Evolutionary conservation across 768 basidiomycete genomes (phyloP), one percentile per base, ranked within the genome.

Genomic region (Lyophyllum atratum): DNA sequence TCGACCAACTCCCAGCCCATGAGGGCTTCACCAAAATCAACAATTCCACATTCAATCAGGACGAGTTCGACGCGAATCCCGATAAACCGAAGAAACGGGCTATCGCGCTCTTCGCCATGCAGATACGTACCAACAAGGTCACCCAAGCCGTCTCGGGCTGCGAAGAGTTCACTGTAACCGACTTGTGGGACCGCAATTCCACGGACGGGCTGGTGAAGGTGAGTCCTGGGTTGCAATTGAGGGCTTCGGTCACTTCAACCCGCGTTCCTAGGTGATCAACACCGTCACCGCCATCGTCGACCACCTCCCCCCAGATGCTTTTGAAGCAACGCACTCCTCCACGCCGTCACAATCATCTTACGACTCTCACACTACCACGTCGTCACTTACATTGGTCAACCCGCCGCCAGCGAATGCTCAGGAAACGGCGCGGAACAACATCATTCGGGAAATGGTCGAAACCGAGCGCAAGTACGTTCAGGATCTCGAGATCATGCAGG

Each of bases 121-220:
- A 90, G 67, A 84, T 96, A 65, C 86, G 83, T 52, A 81, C 83
- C 46, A 78, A 89, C 56, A 78, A 81, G 66, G 80, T 83, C 61
- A 76, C 75, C 21, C 79, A 84, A 61, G 76, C 79, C 64, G 84
- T 92, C 71, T 80, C 81, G 12, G 82, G 84, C 54, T 88, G 88
- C 64, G 89, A 92, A 67, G 83, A 85, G 45, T 98, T 98, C 73
- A 93, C 92, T 0, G 87, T 98, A 15, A 90, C 90, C 29, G 96
- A 98, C 71, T 77, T 98, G 48, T 92, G 89, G 85, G 86, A 91
- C 67, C 84, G 91, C 45, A 90, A 92, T 64, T 93, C 94, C 34
- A 97, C 92, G 5, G 94, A 95, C 64, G 94, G 93, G 4, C 79
- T 98, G 59, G 95, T 98, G 67, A 97, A 97, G 86, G 95, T 95